Percentiles rank a stretch among this genome's conserved stretches.
Conservation (phyloP, 1,139 yeast genomes). For the Kluyveromyces marxianus region DNA sequence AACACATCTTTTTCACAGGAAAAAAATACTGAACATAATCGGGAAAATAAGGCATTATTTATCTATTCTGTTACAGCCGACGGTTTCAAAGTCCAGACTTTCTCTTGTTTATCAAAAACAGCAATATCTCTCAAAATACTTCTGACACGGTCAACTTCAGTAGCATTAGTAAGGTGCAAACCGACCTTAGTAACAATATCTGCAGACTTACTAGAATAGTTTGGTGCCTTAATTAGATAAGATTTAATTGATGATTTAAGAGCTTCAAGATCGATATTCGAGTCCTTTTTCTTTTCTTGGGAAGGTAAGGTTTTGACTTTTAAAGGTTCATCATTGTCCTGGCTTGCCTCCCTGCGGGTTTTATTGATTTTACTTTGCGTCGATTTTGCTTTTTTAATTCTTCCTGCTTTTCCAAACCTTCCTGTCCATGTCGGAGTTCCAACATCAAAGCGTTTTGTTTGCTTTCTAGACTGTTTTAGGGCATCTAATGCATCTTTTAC, state of each 20-base stretch:
- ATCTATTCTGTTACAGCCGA: not conserved
- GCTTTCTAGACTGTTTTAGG: conserved; percentile 56
- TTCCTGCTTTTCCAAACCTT: conserved; percentile 77
- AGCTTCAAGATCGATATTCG: conserved; percentile 18
- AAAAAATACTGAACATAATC: too few relatives aligned
- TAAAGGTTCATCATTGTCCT: not conserved
- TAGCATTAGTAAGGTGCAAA: conserved; percentile 41
- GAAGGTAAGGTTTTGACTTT: not conserved
- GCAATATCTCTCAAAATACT: conserved; percentile 66
- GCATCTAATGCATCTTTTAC: conserved; percentile 77
- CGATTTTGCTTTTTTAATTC: conserved; percentile 25
- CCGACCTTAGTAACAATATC: conserved; percentile 48
- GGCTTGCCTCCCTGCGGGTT: not conserved
- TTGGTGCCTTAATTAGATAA: conserved; percentile 34
- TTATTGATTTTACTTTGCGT: not conserved
- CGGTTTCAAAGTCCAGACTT: conserved; percentile 60
- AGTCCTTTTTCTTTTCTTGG: conserved; percentile 5
- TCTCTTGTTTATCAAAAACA: conserved; percentile 48
- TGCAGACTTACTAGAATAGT: conserved; percentile 46
- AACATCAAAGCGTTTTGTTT: conserved; percentile 54
- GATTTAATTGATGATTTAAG: conserved; percentile 34
- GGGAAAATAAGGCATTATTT: too few relatives aligned
- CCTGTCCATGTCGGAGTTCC: conserved; percentile 98
- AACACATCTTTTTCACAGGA: not conserved
- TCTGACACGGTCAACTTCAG: conserved; percentile 56